Conservation (phyloP, 257 asterid genomes). For the Paulownia fortunei region DNA sequence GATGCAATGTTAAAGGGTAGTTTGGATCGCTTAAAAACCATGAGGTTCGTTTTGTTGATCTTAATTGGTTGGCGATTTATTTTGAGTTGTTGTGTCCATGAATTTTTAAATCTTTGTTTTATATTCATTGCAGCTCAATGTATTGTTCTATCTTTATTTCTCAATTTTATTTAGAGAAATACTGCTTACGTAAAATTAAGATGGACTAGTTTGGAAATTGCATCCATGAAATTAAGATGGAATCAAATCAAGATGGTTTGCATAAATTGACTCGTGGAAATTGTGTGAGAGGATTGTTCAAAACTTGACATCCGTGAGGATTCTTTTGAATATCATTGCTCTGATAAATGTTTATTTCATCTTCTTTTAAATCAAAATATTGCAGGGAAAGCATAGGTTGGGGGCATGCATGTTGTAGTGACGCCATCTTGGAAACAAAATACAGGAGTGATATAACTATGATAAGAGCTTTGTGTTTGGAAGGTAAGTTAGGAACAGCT, state of each 20-base stretch:
- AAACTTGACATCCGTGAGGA: neutral
- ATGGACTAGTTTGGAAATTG: neutral
- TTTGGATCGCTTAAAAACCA: conserved; percentile 76
- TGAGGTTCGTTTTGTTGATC: conserved; percentile 60
- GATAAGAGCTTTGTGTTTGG: conserved; percentile 68
- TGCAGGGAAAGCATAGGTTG: conserved; percentile 60
- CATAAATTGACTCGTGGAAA: neutral
- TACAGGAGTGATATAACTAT: conserved; percentile 38
- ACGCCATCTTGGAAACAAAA: conserved; percentile 34
- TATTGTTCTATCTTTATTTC: neutral
- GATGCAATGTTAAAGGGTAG: conserved; percentile 70
- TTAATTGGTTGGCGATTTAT: neutral
- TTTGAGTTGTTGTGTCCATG: neutral
- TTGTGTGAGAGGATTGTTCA: neutral
- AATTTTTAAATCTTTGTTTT: neutral
- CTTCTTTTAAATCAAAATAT: neutral
- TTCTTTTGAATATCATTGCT: conserved; percentile 10
- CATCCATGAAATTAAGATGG: neutral
- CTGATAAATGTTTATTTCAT: conserved; percentile 25
- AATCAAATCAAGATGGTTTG: neutral
- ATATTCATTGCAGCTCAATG: conserved; percentile 27
- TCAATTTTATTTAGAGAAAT: neutral
- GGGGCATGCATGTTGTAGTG: conserved; percentile 38
- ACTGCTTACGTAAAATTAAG: neutral
- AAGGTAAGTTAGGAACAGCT: conserved; percentile 72